Evolutionary conservation across 1,284 basidiomycete genomes (phyloP).

Genomic region (Termitomyces sp.): DNA sequence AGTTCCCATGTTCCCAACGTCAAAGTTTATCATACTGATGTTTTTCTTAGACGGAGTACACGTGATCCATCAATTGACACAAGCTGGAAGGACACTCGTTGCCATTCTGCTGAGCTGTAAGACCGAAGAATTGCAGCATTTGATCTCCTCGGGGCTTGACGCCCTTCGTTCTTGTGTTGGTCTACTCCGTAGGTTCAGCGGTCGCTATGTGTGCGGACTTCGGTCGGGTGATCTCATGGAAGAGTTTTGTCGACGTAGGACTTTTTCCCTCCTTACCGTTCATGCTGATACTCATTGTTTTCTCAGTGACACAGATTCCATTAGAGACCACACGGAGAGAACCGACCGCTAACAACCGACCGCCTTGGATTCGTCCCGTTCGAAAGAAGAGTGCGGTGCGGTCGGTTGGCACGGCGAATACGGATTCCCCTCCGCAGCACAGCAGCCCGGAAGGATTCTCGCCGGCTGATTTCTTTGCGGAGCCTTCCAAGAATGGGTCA

Average conservation of each 20-base stretch:
- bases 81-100: slow-evolving; percentile 85
- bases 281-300: slow-evolving; percentile 9
- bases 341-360: slow-evolving; percentile 52
- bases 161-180: slow-evolving; percentile 82
- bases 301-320: slow-evolving; percentile 79
- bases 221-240: slow-evolving; percentile 87
- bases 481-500: slow-evolving; percentile 14
- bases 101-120: slow-evolving; percentile 80
- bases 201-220: slow-evolving; percentile 80
- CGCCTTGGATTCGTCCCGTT: slow-evolving; percentile 84
- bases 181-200: slow-evolving; percentile 72
- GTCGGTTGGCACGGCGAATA: slow-evolving; percentile 33
- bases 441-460: slow-evolving; percentile 64
- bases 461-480: slow-evolving; percentile 56
- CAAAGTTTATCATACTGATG: slow-evolving; percentile 5
- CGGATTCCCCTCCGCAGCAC: slow-evolving; percentile 50
- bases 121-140: slow-evolving; percentile 57
- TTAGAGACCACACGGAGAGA: slow-evolving; percentile 60
- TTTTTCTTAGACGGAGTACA: slow-evolving; percentile 73
- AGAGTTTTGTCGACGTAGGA: slow-evolving; percentile 83
- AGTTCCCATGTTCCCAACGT: slow-evolving; percentile 27
- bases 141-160: slow-evolving; percentile 78
- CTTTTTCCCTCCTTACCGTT: slow-evolving; percentile 19
- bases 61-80: slow-evolving; percentile 88
- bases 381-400: slow-evolving; percentile 62